Base-by-base conservation (phyloP, 345 rosid genomes). In the Microthlaspi erraticum region DNA sequence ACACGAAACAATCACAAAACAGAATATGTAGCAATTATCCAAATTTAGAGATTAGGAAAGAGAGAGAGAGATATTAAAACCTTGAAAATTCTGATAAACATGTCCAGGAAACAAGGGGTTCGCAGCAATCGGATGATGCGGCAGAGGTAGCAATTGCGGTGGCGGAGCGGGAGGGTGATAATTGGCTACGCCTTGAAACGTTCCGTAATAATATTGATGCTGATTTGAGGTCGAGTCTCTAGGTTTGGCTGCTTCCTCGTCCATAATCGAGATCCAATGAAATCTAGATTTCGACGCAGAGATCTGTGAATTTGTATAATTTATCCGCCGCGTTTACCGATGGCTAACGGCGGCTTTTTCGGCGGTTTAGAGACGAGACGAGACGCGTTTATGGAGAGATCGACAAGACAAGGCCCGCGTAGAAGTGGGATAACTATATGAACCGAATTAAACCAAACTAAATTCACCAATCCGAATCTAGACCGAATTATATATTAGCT, bases 101-200 rank as follows among this genome's bases (percentile, higher is more conserved):
- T 76, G 62, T 5, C 73, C 64, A 68, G 78, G 75, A 59, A 68
- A 71, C 18, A 37, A 69, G 59, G 81, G 79, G 39, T 16, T 55
- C 29, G 74, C 43, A 54, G 44, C 56, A 34, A 72, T 23, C 26
- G 79, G 43, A 0, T 55, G 68, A n/a, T 73, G 66, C 8, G 86
- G 77, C 33, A 66, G 82, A 7, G 87, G 87, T 54, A 79, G 69
- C 32, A 83, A 82, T 46, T 79, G 85, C 20, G 75, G 83, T 67
- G 71, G 80, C 0, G 84, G 78, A 55, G 76, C 63, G 1, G 87
- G 84, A 72, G 81, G 82, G 26, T 79, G 80, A 74, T 83, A 85
- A 52, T 92, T 92, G 18, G 91, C 88, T 1, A 86, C 98, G 69
- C 98, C 96, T 74, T 90, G 98, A 70, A 92, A 92, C 54, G 98